Evolutionary conservation across 257 asterid genomes (phyloP).

Genomic region (Solanum chilense): DNA sequence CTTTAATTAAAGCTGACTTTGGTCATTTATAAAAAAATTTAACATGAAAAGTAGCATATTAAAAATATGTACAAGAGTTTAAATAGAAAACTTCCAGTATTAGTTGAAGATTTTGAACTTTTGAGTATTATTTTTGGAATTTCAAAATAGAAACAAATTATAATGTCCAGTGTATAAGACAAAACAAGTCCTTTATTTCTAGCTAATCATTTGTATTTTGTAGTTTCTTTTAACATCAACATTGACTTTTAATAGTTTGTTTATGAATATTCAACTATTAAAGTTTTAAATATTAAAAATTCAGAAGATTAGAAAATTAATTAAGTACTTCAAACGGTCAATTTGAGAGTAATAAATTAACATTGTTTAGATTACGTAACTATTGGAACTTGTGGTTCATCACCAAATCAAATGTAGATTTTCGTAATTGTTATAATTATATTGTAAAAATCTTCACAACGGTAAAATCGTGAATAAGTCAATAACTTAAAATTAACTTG

Average conservation of each 20-base stretch:
- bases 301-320: not conserved
- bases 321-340: constrained; percentile 3
- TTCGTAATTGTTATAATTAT: not conserved
- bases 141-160: not conserved
- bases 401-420: not conserved
- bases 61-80: not conserved
- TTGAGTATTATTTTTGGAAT: not conserved
- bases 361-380: not conserved
- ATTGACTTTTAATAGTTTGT: not conserved
- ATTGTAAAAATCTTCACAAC: not conserved
- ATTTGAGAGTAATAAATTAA: not conserved
- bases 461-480: not conserved
- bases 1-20: not conserved
- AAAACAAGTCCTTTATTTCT: constrained; percentile 8
- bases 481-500: not conserved
- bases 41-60: not conserved
- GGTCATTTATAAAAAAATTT: not conserved
- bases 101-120: constrained; percentile 9
- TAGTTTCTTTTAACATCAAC: constrained; percentile 1
- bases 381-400: not conserved
- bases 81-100: constrained; percentile 4
- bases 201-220: constrained; percentile 2
- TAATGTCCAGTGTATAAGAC: constrained; percentile 5
- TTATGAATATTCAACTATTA: not conserved
- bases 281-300: not conserved